Base-by-base conservation (phyloP, 2,329 filamentous ascomycete species). In the Bretziella fagacearum region DNA sequence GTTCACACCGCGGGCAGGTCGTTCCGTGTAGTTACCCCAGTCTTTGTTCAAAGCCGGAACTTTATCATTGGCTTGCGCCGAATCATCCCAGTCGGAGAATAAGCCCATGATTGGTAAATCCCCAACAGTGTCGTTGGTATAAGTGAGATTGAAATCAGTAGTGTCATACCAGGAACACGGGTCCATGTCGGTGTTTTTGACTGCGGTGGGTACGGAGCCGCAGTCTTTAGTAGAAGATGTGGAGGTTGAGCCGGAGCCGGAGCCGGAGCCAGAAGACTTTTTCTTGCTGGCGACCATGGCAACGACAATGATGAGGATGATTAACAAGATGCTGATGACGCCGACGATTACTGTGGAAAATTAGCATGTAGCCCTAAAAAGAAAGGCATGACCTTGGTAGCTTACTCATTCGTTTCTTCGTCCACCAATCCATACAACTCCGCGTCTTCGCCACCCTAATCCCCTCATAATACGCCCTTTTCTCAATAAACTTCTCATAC, bases 101-200 rank as follows among this genome's bases (percentile, higher is more conserved):
- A 98, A 70, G 1, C 91, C 91, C 78, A 96, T 96, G 51, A 96
- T 62, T 0, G 85, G 80, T n/a, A 98, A 69, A 2, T 80, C 83
- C 17, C 91, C 91, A 0, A 96, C 80, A 11, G 77, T 86, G 43
- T 77, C 73, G 51, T 80, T 76, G 0, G 91, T 98, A 59, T 93
- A 98, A 0, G 91, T 96, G 52, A 89, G 73, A 59, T 98, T 98
- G 67, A 96, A 94, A 56, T 87, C 85, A 0, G 70, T 73, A 0
- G 87, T 95, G 55, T 93, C 81, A 54, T 82, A 81, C 91, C 91
- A 98, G 2, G 80, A 78, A 60, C 85, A 93, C 0, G 91, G 91
- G 57, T 98, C 87, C 17, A 94, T 69, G 52, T 82, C 79, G 2
- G 81, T 84, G 11, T 78, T 84, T 60, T 74, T 77, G 56, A 76